These are phyloP conservation scores for Penicillium silybi DNA, from an alignment of 495 filamentous ascomycete species.

Conservation along the genomic window DNA sequence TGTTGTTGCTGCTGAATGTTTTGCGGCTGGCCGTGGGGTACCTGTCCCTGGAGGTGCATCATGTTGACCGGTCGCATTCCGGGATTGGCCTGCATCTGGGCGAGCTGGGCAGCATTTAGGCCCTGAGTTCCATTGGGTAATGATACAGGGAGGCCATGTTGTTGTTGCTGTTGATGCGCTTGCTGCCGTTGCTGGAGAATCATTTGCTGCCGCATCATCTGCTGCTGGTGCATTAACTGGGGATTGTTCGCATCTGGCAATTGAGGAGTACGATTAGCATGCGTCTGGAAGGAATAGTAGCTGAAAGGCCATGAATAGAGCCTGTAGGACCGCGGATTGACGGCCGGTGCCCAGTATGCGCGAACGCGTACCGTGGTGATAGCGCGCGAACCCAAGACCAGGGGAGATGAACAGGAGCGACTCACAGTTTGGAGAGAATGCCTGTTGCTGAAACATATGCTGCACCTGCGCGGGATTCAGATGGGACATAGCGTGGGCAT, in stretches of 20 bases:
- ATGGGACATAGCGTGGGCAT: slow-evolving; percentile 76
- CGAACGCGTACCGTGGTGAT: neutral
- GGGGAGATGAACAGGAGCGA: neutral
- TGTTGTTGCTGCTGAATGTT: slow-evolving; percentile 48
- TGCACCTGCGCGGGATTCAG: slow-evolving; percentile 65
- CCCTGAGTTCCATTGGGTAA: slow-evolving; percentile 59
- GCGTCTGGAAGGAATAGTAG: neutral
- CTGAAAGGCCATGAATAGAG: neutral
- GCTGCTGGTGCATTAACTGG: slow-evolving; percentile 44
- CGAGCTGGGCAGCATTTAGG: slow-evolving; percentile 52
- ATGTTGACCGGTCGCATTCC: slow-evolving; percentile 42
- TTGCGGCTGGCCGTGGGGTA: slow-evolving; percentile 51
- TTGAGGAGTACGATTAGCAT: slow-evolving; percentile 11
- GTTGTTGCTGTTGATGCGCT: slow-evolving; percentile 48
- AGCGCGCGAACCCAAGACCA: neutral
- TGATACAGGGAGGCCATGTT: slow-evolving; percentile 49
- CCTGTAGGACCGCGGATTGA: neutral
- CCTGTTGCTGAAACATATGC: slow-evolving; percentile 60
- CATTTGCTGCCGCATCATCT: slow-evolving; percentile 31
- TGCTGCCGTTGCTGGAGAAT: slow-evolving; percentile 36
- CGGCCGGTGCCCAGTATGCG: neutral
- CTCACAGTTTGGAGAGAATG: slow-evolving; percentile 43
- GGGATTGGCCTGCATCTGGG: slow-evolving; percentile 51
- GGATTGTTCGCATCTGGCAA: slow-evolving; percentile 49
- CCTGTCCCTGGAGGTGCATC: slow-evolving; percentile 47